phyloP scores from a whole-genome alignment of 1,139 yeast species.

The Kodamaea plutei region DNA sequence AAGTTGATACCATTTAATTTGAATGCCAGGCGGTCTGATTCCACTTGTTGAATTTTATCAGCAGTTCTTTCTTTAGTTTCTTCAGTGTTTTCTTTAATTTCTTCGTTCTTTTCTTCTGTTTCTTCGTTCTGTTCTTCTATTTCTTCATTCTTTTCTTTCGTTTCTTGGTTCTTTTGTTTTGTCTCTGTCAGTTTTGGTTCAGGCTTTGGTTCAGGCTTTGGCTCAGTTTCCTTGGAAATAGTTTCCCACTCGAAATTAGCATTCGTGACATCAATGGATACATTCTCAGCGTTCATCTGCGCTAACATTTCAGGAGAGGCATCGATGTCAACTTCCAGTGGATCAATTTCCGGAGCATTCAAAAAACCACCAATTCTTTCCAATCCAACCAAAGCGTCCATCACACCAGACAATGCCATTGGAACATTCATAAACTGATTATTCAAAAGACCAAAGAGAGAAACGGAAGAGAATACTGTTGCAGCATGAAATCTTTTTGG shows the following conservation, averaged over 20 bases:
- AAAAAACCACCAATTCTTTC: constrained; percentile 56
- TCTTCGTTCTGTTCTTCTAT: no score
- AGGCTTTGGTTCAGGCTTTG: background rate
- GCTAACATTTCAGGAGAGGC: constrained; percentile 14
- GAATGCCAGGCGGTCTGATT: constrained; percentile 12
- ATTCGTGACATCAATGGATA: constrained; percentile 12
- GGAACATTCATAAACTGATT: constrained; percentile 61
- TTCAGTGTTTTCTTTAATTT: no score
- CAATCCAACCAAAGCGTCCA: constrained; percentile 67
- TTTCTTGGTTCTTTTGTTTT: no score
- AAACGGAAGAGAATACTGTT: constrained; percentile 72
- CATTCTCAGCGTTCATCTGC: constrained; percentile 14
- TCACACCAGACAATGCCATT: constrained; percentile 59
- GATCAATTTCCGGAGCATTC: constrained; percentile 23
- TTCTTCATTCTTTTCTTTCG: constrained; percentile 13
- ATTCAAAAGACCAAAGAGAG: constrained; percentile 62
- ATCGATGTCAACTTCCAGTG: constrained; percentile 14
- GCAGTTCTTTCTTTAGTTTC: no score
- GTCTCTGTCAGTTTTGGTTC: no score
- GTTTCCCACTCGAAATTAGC: constrained; percentile 66
- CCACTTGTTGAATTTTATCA: no score
- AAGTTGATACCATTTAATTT: constrained; percentile 34
- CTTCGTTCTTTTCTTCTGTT: constrained; percentile 9
- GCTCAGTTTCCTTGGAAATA: constrained; percentile 11
- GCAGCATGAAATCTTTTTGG: constrained; percentile 54